Evolutionary conservation across 2,329 filamentous ascomycete genomes (phyloP), one percentile per base, ranked within the genome.

Genomic region (Neophaeococcomyces mojaviensis): DNA sequence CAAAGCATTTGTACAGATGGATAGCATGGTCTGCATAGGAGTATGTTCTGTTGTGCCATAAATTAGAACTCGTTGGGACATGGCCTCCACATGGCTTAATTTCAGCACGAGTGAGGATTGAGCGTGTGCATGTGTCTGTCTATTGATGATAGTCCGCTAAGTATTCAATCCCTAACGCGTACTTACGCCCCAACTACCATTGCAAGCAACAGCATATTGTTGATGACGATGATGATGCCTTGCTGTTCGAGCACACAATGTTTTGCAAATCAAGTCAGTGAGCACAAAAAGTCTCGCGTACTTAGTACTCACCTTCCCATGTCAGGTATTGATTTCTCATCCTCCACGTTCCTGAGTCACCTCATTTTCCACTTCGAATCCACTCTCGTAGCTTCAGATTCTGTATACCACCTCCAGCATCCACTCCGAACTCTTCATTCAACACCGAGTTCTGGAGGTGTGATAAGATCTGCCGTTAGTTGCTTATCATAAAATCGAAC

Each of bases 341-440:
- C 49, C 26, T 40, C 52, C 52, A 53, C 51, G 51, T 56, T 55
- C 49, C 52, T 50, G 50, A 54, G 51, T 48, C 42, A 54, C 54
- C 48, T 36, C 28, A 26, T 30, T 24, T 22, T n/a, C 32, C 19
- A 30, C 19, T 30, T 16, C 8, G 18, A 10, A 20, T 8, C 26
- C 32, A 32, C 35, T 22, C 20, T 28, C 16, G 19, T 24, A 9
- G 31, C 40, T 44, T 36, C 19, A 9, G 16, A 12, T 34, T 15
- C 37, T n/a, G 13, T 10, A 33, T 15, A 8, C 31, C 16, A 20
- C 30, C 15, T 43, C 39, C 24, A 6, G n/a, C 16, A 34, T 43
- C 16, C 16, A 43, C n/a, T 34, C 15, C 22, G 9, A 3, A 3
- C 15, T 28, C 19, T 39, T n/a, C 18, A 26, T 15, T 26, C 13